Percentiles rank a stretch among this genome's conserved stretches.
phyloP scores from a whole-genome alignment of 176 grass and related monocot species.

The Musa itinerans region DNA sequence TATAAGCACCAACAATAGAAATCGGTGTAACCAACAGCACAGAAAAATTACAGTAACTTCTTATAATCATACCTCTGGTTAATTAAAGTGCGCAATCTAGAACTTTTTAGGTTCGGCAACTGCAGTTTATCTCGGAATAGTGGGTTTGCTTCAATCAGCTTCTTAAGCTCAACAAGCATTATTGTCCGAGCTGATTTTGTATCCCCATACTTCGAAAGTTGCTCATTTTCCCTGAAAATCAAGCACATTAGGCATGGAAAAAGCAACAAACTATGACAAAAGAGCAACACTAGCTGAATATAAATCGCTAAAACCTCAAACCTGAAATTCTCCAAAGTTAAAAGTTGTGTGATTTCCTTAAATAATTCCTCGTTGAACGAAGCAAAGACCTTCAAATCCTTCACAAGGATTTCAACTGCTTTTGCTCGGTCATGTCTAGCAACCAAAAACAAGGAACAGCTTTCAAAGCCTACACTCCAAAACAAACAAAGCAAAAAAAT shows the following conservation, averaged over 20 bases:
- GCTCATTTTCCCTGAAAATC: slow-evolving; percentile 81
- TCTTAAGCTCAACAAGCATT: slow-evolving; percentile 97
- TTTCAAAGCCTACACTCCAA: background rate
- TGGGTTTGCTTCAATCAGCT: slow-evolving; percentile 94
- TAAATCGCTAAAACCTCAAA: slow-evolving; percentile 21
- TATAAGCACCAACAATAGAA: background rate
- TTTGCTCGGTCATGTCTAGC: slow-evolving; percentile 87
- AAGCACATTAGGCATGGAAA: slow-evolving; percentile 9
- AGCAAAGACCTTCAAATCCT: slow-evolving; percentile 97
- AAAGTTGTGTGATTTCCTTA: slow-evolving; percentile 96
- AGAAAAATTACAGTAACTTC: background rate
- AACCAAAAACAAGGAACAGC: slow-evolving; percentile 5
- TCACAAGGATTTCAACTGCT: slow-evolving; percentile 95
- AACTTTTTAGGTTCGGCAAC: slow-evolving; percentile 88
- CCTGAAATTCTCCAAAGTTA: slow-evolving; percentile 98
- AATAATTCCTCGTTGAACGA: slow-evolving; percentile 92
- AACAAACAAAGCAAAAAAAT: background rate
- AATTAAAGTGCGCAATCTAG: slow-evolving; percentile 91
- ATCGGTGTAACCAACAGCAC: background rate
- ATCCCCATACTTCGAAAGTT: slow-evolving; percentile 98
- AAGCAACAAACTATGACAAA: slow-evolving; percentile 12
- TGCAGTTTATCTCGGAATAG: slow-evolving; percentile 97
- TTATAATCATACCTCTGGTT: slow-evolving; percentile 69
- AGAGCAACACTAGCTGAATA: background rate
- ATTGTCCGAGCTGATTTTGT: slow-evolving; percentile 94